Percentiles rank a stretch among this genome's conserved stretches.
phyloP scores from a whole-genome alignment of 2,329 filamentous ascomycete genomes.

The Huntiella abstrusa region DNA sequence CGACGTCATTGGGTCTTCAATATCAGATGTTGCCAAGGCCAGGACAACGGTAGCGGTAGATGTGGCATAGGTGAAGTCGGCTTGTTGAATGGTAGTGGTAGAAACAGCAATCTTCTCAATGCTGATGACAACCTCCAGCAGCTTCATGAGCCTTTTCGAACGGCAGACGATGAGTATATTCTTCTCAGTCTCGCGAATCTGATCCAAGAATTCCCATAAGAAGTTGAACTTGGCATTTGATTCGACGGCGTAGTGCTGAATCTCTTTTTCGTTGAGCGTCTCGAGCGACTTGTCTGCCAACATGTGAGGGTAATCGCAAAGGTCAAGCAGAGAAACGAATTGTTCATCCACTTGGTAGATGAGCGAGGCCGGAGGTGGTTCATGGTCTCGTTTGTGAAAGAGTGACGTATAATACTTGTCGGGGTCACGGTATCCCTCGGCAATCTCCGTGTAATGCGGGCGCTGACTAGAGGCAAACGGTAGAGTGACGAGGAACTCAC shows the following conservation, averaged over 20 bases:
- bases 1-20: conserved; percentile 20
- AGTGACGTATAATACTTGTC: conserved; percentile 27
- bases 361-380: conserved; percentile 22
- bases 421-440: conserved; percentile 24
- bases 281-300: conserved; percentile 25
- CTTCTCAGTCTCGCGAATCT: conserved; percentile 23
- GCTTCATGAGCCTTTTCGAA: conserved; percentile 28
- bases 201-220: conserved; percentile 33
- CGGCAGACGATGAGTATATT: conserved; percentile 36
- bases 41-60: conserved; percentile 25
- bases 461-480: conserved; percentile 35
- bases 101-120: conserved; percentile 20
- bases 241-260: conserved; percentile 33
- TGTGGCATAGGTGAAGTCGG: conserved; percentile 15
- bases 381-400: conserved; percentile 23
- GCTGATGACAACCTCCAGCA: conserved; percentile 31
- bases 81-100: conserved; percentile 17
- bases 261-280: conserved; percentile 21
- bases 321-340: conserved; percentile 30
- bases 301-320: conserved; percentile 39
- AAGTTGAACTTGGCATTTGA: conserved; percentile 44
- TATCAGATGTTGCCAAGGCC: conserved; percentile 21
- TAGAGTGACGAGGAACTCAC: conserved; percentile 35
- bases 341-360: conserved; percentile 31
- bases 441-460: conserved; percentile 30